Base-by-base conservation (phyloP, 257 asterid genomes). In the Capsicum pubescens region DNA sequence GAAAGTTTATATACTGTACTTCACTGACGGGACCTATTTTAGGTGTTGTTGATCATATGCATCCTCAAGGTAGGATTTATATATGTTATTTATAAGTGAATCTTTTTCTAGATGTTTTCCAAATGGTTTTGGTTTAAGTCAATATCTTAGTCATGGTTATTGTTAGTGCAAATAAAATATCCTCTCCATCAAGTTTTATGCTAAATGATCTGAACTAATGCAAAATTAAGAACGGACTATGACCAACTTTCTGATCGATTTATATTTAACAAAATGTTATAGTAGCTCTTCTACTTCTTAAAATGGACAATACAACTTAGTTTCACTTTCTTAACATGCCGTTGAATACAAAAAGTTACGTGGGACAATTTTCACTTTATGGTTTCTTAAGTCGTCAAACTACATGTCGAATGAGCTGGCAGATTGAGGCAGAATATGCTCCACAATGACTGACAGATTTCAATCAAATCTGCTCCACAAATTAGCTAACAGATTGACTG, bases 41-140 rank as follows among this genome's bases (percentile, higher is more conserved):
- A 42, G 98, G 98, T 48, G 90, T 93, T 44, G 98, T 96, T 84
- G 97, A 96, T 82, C 99, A 96, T 86, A 91, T 96, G 95, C 94
- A 86, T 80, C 93, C 99, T 88, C 91, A 94, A 93, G 99, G 99
- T 94, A 72, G 84, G 77, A 83, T 66, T 82, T 26, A 21, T 84
- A 13, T 8, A 7, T 16, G 36, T 32, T 69, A 55, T 61, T 12
- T 48, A 35, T 50, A 9, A 42, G 71, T 64, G 59, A 72, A 2
- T 32, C 52, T 48, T 42, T 12, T 7, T 3, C 15, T 8, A 12
- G 17, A 52, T 7, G 12, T 7, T 13, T 3, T 69, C 54, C 61
- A 52, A 76, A 76, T 72, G 12, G 63, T 5, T 26, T 21, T 52
- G 63, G 21, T 76, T 2, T 76, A 52, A 52, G 81, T 52, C 63